Evolutionary conservation across 1,284 basidiomycete genomes (phyloP), one percentile per base, ranked within the genome.

Genomic region (Trametes polyzona): DNA sequence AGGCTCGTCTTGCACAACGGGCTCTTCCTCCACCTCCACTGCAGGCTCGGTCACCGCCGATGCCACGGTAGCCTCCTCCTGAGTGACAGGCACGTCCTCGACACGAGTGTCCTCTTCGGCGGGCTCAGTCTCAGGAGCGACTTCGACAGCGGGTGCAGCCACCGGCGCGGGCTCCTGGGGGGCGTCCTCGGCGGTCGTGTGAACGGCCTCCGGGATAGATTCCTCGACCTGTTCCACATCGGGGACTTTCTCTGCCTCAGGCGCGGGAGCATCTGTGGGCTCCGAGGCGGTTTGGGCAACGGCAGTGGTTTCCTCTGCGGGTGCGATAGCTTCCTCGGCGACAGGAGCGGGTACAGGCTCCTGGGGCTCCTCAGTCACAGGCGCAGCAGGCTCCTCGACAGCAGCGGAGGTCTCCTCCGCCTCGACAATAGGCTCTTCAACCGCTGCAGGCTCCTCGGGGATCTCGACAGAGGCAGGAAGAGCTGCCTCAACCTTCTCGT

Each of bases 41-140:
- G 46, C 30, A 42, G 40, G 24, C 21, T 35, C 33, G 33, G 11
- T n/a, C 17, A n/a, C 33, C 33, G 11, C 5, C 33, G 12, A 12
- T n/a, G 11, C 46, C 21, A 33, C 52, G 23, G 33, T 35, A n/a
- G 11, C 33, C 30, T 33, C 44, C 24, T 60, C 57, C n/a, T 57
- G 55, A 8, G 35, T 37, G 4, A 35, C 46, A 37, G 37, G 52
- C n/a, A 58, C 32, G 23, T 49, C 54, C 35, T 49, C 54, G 12
- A 33, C 47, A 29, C 29, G 24, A 24, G 27, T 24, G 17, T 47
- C 26, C 24, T 51, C 52, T 40, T 57, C 40, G n/a, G 23, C 46
- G 21, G 42, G 27, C 16, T n/a, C 16, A 21, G 19, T 33, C 12
- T 42, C 48, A 9, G 40, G 21, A 29, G 24, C 21, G 21, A 41